Base-by-base conservation (phyloP, 2,329 filamentous ascomycete species). In the Curvularia eragrostidis region DNA sequence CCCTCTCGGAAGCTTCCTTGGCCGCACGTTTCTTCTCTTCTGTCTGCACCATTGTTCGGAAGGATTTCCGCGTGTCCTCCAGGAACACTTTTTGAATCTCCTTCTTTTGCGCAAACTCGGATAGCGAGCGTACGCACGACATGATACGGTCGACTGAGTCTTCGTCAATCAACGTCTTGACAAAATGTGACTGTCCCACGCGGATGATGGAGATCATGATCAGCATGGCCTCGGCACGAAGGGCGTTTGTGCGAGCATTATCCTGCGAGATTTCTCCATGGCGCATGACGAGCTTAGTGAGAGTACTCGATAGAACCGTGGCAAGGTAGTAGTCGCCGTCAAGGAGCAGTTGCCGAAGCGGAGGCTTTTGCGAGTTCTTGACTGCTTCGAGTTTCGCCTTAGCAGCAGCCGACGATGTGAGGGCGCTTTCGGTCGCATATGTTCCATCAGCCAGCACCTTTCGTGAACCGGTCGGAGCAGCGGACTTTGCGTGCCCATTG, bases 151-250 rank as follows among this genome's bases (percentile, higher is more conserved):
- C 95, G n/a, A 98, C 87, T 0, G 95, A 97, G 76, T 99, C 95
- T 76, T 99, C 95, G 62, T 99, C 95, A 64, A 99, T 98, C 2
- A 93, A 91, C 1, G 92, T 90, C 82, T 98, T 98, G 73, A 96
- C 95, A 68, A 99, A 99, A 64, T 97, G 92, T n/a, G 94, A 98
- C 79, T 99, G 95, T 39, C 95, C 95, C 59, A 97, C 95, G 48
- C 95, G 93, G 66, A 99, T 92, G 67, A 99, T 96, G 5, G 95
- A 98, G 69, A 99, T 97, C 93, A 98, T 97, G 75, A 99, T 98
- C 52, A 99, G 85, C 95, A 99, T 99, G 43, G 95, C 95, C 78
- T 99, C 95, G 3, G 95, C 95, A 48, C 92, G 90, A 24, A 99
- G 85, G 28, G 94, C 93, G 70, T 99, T 99, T 28, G 94, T 98